Conservation (phyloP, 768 basidiomycete species). For the Lentinus brumalis region DNA sequence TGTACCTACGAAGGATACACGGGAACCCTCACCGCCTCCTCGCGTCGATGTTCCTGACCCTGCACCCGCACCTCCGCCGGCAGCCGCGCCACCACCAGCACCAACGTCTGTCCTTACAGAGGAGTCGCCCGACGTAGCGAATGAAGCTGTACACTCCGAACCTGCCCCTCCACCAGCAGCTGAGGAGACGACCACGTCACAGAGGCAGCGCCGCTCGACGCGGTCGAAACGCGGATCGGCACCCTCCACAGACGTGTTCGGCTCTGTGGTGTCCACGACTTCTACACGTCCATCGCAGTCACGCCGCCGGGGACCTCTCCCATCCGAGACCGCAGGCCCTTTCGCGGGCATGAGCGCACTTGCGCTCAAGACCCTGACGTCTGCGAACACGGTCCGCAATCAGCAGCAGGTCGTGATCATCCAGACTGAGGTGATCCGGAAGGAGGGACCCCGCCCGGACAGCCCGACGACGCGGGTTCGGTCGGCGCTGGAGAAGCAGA, state of each 20-base stretch:
- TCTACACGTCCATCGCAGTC: constrained; percentile 34
- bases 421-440: constrained; percentile 71
- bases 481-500: constrained; percentile 66
- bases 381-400: constrained; percentile 71
- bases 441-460: constrained; percentile 69
- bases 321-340: constrained; percentile 37
- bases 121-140: too few relatives aligned
- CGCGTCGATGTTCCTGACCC: too few relatives aligned
- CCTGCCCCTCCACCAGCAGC: constrained; percentile 6
- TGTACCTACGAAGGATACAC: background rate
- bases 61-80: too few relatives aligned
- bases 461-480: constrained; percentile 78
- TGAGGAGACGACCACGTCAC: constrained; percentile 2
- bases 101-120: too few relatives aligned
- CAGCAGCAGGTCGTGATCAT: constrained; percentile 66
- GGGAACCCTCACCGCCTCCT: too few relatives aligned
- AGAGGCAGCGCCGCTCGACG: constrained; percentile 48
- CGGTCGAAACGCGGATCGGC: constrained; percentile 47
- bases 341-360: constrained; percentile 71
- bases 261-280: constrained; percentile 22
- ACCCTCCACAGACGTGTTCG: constrained; percentile 42
- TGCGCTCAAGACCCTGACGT: constrained; percentile 70
- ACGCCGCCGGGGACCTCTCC: constrained; percentile 42
- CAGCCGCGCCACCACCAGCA: too few relatives aligned
- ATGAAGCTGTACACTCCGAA: too few relatives aligned